Evolutionary conservation across 805 yeast species (phyloP), one percentile per base, ranked within the genome.

Genomic region (Brettanomyces anomalus): DNA sequence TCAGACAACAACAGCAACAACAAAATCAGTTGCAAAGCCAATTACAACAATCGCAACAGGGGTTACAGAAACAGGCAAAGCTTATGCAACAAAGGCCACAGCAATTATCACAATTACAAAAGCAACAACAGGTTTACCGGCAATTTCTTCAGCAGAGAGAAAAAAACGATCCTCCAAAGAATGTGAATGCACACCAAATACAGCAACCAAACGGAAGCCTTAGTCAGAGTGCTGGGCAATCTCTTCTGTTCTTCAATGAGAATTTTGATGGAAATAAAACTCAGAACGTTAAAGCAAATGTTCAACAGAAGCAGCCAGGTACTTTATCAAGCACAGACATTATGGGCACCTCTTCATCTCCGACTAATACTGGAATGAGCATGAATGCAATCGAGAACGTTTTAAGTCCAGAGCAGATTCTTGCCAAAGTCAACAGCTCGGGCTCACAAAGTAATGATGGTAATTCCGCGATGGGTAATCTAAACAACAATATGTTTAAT

Each of bases 401-500:
- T 41, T 41, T 61, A 36, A 57, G 62, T 33, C 66, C 66, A 8
- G 65, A 61, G 39, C 65, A 62, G 43, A 60, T 62, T 8, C 50
- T 62, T 28, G 63, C 65, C 13, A 52, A 62, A 39, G 64, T 57
- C 17, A 56, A 40, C 18, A 20, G 41, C 15, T 20, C 16, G 5
- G 30, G 31, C 11, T 5, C 39, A 14, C 31, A 21, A 14, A 36
- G 39, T 36, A 21, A 36, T n/a, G 18, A n/a, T 16, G 39, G 31
- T 14, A 36, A 36, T 17, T 28, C 30, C 7, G 30, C 14, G 31
- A 21, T 20, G 16, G 34, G 34, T 32, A 14, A 11, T 21, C 2
- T 15, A 17, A 18, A 20, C 21, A 35, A 17, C 37, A 35, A 18
- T 17, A 17, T 13, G 21, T 13, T 36, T 20, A 20, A 36, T 24